Percentiles rank a stretch among this genome's conserved stretches.
These are phyloP conservation scores for Hermanozyma aechmeae DNA, from an alignment of 805 yeast genomes.

Conservation along the genomic window DNA sequence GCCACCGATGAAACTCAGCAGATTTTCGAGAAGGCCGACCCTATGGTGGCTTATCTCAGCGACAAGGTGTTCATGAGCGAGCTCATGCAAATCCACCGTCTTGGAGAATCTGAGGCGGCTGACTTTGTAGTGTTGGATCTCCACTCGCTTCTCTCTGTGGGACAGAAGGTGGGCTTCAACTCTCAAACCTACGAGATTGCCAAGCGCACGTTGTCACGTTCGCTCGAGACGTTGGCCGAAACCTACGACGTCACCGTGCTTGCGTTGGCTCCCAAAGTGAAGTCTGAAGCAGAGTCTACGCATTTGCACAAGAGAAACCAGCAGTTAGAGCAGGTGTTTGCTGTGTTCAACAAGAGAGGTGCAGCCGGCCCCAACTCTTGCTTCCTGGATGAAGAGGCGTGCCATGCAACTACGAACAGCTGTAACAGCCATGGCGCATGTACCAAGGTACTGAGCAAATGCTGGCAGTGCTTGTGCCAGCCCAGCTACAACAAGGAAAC, in stretches of 20 bases:
- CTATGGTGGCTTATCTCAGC: too few relatives aligned
- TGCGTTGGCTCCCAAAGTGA: constrained; percentile 8
- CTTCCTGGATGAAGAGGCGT: constrained; percentile 36
- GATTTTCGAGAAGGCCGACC: too few relatives aligned
- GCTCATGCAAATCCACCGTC: constrained; percentile 33
- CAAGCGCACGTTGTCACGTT: constrained; percentile 24
- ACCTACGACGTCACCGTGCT: constrained; percentile 13
- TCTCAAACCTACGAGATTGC: constrained; percentile 35
- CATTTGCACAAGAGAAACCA: constrained; percentile 7
- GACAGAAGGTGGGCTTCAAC: constrained; percentile 31
- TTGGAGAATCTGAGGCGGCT: constrained; percentile 9
- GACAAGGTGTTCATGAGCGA: constrained; percentile 42
- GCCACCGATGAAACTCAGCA: too few relatives aligned
- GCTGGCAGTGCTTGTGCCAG: constrained; percentile 46
- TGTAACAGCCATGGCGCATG: constrained; percentile 52
- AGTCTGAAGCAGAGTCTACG: constrained; percentile 5
- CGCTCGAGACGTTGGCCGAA: constrained; percentile 7
- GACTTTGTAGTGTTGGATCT: constrained; percentile 28
- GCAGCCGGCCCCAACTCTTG: constrained; percentile 14
- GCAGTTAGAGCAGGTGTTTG: constrained; percentile 10
- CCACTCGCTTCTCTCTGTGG: constrained; percentile 33
- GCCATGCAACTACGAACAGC: constrained; percentile 36
- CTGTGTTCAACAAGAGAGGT: constrained; percentile 9
- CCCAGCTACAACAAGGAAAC: constrained; percentile 32
- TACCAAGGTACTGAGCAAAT: constrained; percentile 22